Base-by-base conservation (phyloP, 768 basidiomycete species). In the Lactifluus subvellereus region DNA sequence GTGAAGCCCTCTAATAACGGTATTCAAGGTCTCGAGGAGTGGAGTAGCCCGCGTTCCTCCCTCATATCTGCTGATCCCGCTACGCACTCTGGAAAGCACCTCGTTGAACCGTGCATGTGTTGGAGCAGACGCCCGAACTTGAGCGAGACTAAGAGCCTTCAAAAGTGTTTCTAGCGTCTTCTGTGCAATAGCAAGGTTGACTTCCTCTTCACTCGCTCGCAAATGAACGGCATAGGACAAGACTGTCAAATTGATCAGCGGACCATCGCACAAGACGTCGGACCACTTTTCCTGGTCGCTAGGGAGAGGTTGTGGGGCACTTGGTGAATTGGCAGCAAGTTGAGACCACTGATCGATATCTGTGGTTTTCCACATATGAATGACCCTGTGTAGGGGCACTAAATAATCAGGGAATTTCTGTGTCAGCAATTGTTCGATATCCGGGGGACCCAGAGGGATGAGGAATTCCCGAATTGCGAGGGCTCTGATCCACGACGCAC, bases 231-330 rank as follows among this genome's bases (percentile, higher is more conserved):
- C 45, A 48, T 48, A 1, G 22, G 45, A 22, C 6, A 60, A 42
- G 20, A 54, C 33, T 10, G 52, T 10, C 52, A 60, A 40, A 38
- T 54, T 60, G 43, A 60, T 47, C 5, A 60, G 59, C 8, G 59
- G 59, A 11, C 52, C 59, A n/a, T 60, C 59, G 9, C 7, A 37
- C 16, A 54, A 3, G 20, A 60, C 7, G 50, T 45, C 14, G 9
- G 10, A 10, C 59, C 50, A 59, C 58, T 35, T 60, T 1, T 54
- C n/a, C 13, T 54, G 14, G 22, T 47, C 59, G 16, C 20, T 53
- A 14, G 16, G 27, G 27, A 37, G 20, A 3, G 14, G 59, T 4
- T 37, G 4, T 14, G 4, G 8, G 20, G 13, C 10, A 43, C 13
- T 18, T 18, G 55, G 32, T 27, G 27, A 47, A 47, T 11, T 7